Evolutionary conservation across 768 basidiomycete species (phyloP), one percentile per base, ranked within the genome.

Genomic region (Cystobasidium tubakii): DNA sequence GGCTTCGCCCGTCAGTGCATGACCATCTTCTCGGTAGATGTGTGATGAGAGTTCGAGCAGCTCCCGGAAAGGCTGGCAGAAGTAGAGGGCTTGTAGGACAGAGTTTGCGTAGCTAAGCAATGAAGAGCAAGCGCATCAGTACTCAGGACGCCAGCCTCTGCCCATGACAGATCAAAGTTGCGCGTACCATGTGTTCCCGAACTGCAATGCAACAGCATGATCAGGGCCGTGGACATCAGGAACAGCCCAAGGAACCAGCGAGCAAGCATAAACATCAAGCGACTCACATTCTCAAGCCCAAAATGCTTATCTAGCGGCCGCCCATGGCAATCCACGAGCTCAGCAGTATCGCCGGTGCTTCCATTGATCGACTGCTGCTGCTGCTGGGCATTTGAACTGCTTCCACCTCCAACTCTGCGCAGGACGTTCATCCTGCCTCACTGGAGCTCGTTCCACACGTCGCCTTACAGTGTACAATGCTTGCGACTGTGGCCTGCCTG

Each of bases 21-120:
- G 29, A 15, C 34, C 64, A 25, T 67, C 72, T 1, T 44, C 63
- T 2, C 63, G 36, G 23, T 54, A 36, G 27, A 39, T n/a, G 2
- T 60, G 75, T 3, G 31, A 31, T 46, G 75, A 77, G 19, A 75
- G 44, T 53, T 79, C 90, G 77, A 97, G 85, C 73, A 96, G 90
- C 63, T 94, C 89, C 64, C 94, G 86, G 81, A 99, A 97, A 0
- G 95, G 94, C 27, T 86, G 83, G 81, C 93, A 97, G 81, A 94
- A 95, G 83, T 97, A 99, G 70, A 98, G 86, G 0, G 96, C 89
- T 81, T 99, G 95, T 19, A 99, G 85, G 27, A 99, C 92, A n/a
- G 95, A 96, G 82, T 98, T 99, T 83, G 90, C 93, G 82, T 99
- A 99, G 83, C 93, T 71, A 53, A 54, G 50, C 33, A 12, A 43